A percentile compares a stretch with the other conserved stretches of the same genome.
These are phyloP conservation scores for Ramalina peruviana DNA, from an alignment of 495 filamentous ascomycete genomes.

Conservation along the genomic window DNA sequence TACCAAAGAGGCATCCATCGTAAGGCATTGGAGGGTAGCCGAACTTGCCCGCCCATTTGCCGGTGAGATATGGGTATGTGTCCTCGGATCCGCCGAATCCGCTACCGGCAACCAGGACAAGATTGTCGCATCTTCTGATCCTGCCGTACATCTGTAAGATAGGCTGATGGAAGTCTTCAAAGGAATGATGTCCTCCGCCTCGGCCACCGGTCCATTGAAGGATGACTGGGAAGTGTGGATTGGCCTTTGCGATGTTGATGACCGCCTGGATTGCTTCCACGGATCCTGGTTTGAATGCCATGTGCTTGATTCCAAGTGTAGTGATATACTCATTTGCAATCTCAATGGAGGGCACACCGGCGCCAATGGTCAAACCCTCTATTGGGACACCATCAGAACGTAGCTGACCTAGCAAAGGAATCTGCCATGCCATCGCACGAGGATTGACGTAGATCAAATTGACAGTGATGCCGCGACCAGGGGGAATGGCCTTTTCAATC, in stretches of 20 bases:
- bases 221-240: slow-evolving; percentile 78
- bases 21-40: slow-evolving; percentile 91
- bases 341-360: slow-evolving; percentile 86
- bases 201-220: slow-evolving; percentile 92
- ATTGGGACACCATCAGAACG: slow-evolving; percentile 82
- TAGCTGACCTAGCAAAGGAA: slow-evolving; percentile 74
- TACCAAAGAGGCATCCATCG: slow-evolving; percentile 81
- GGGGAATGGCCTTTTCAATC: slow-evolving; percentile 76
- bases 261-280: slow-evolving; percentile 78
- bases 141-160: slow-evolving; percentile 84
- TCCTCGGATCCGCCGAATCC: slow-evolving; percentile 86
- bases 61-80: slow-evolving; percentile 87
- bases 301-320: slow-evolving; percentile 87
- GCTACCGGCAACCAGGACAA: slow-evolving; percentile 79
- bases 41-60: slow-evolving; percentile 69
- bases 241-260: slow-evolving; percentile 84
- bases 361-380: slow-evolving; percentile 87
- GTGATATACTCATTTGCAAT: slow-evolving; percentile 89
- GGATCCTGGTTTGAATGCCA: slow-evolving; percentile 89
- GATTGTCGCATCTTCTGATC: slow-evolving; percentile 67
- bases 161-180: slow-evolving; percentile 87
- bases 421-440: slow-evolving; percentile 94
- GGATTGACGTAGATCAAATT: slow-evolving; percentile 98
- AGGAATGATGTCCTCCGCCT: slow-evolving; percentile 90
- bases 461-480: slow-evolving; percentile 83